These are phyloP conservation scores for Tylopilus rubrobrunneus DNA, from an alignment of 768 basidiomycete genomes.

Conservation along the genomic window DNA sequence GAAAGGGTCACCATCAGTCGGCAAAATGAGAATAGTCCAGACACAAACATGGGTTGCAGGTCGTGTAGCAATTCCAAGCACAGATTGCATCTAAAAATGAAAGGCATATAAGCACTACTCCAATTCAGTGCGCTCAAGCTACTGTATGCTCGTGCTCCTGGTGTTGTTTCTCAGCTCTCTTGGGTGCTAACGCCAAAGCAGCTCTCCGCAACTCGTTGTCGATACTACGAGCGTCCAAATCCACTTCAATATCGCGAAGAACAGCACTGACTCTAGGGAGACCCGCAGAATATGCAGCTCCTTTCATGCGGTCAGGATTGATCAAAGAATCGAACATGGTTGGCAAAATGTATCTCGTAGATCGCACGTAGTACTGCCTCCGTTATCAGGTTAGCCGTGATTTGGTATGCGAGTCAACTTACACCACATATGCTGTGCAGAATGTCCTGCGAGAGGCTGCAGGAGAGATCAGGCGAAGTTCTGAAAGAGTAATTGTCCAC, in stretches of 20 bases:
- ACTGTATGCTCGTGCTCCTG: slow-evolving; percentile 50
- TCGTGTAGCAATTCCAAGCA: slow-evolving; percentile 56
- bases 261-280: slow-evolving; percentile 45
- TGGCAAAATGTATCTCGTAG: slow-evolving; percentile 63
- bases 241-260: slow-evolving; percentile 45
- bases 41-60: slow-evolving; percentile 69
- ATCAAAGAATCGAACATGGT: slow-evolving; percentile 55
- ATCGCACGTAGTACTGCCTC: slow-evolving; percentile 62
- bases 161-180: slow-evolving; percentile 43
- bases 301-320: slow-evolving; percentile 94
- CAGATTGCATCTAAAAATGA: slow-evolving; percentile 46
- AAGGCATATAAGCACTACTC: neutral
- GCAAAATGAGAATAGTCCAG: neutral
- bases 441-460: slow-evolving; percentile 65
- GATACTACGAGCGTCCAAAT: slow-evolving; percentile 44
- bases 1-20: slow-evolving; percentile 8
- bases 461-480: slow-evolving; percentile 1
- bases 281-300: slow-evolving; percentile 59
- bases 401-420: slow-evolving; percentile 24
- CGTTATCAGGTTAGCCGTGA: slow-evolving; percentile 7
- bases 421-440: slow-evolving; percentile 63
- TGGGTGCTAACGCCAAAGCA: slow-evolving; percentile 40
- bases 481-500: slow-evolving; percentile 10
- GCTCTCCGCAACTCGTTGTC: slow-evolving; percentile 41
- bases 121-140: slow-evolving; percentile 9